Conservation (phyloP, 139 green algal genomes). For the Closterium sp. region DNA sequence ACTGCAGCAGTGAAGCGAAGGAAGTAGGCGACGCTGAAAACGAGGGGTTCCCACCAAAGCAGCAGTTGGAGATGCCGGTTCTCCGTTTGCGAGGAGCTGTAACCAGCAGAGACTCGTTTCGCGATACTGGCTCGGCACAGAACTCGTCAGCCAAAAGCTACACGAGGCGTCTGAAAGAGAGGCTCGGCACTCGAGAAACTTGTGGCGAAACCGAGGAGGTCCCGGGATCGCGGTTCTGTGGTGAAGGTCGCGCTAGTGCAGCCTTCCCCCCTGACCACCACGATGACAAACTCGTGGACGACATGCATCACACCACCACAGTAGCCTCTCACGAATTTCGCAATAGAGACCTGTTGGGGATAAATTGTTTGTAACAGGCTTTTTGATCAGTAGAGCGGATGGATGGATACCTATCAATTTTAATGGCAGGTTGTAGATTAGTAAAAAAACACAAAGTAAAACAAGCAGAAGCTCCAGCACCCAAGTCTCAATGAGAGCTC, state of each 20-base stretch:
- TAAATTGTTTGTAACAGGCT: too few species aligned
- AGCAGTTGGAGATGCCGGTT: background rate
- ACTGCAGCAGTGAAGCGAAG: background rate
- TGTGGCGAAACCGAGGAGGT: background rate
- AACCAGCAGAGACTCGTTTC: background rate
- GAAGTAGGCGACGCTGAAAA: background rate
- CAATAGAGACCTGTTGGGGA: too few species aligned
- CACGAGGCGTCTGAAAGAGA: background rate
- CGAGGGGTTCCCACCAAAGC: background rate
- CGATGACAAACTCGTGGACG: background rate
- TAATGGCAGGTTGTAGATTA: too few species aligned
- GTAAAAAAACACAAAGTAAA: too few species aligned
- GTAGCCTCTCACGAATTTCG: background rate
- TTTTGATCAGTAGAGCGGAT: too few species aligned
- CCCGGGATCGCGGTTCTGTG: background rate
- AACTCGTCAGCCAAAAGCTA: background rate
- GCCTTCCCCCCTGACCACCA: too few species aligned
- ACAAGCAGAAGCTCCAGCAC: too few species aligned
- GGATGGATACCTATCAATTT: too few species aligned
- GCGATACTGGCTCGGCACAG: background rate
- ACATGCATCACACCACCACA: background rate
- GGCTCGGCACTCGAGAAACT: background rate
- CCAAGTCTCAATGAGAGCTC: too few species aligned
- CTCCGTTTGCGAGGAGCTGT: background rate
- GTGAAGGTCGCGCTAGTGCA: background rate